Percentiles rank a stretch among this genome's conserved stretches.
These are phyloP conservation scores for Penicillium aurantiogriseum DNA, from an alignment of 2,329 filamentous ascomycete species.

Conservation along the genomic window DNA sequence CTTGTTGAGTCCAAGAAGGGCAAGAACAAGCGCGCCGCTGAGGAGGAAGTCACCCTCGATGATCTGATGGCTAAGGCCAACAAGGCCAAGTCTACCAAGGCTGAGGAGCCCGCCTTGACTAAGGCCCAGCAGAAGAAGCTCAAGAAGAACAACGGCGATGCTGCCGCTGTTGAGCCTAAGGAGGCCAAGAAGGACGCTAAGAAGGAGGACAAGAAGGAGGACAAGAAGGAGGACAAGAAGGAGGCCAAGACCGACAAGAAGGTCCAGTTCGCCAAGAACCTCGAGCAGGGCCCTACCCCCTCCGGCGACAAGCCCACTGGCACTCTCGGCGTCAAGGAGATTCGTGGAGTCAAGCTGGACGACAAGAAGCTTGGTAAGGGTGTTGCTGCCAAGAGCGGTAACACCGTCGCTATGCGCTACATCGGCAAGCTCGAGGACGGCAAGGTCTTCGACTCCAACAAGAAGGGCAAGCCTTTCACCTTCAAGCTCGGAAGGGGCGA, in stretches of 20 bases:
- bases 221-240: slow-evolving; percentile 49
- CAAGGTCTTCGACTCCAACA: slow-evolving; percentile 98
- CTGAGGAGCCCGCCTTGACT: slow-evolving; percentile 70
- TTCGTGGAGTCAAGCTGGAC: slow-evolving; percentile 88
- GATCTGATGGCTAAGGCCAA: slow-evolving; percentile 76
- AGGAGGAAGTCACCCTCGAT: slow-evolving; percentile 69
- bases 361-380: slow-evolving; percentile 91
- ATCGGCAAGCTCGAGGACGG: slow-evolving; percentile 95
- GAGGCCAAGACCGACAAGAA: slow-evolving; percentile 75
- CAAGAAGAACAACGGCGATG: slow-evolving; percentile 97
- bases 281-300: slow-evolving; percentile 90
- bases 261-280: slow-evolving; percentile 98
- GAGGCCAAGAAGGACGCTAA: slow-evolving; percentile 53
- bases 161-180: slow-evolving; percentile 62
- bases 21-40: slow-evolving; percentile 93
- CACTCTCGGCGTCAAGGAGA: slow-evolving; percentile 68
- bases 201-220: slow-evolving; percentile 76
- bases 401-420: slow-evolving; percentile 91
- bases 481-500: slow-evolving; percentile 94
- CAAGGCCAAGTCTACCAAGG: slow-evolving; percentile 54
- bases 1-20: slow-evolving; percentile 54
- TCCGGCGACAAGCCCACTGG: slow-evolving; percentile 58
- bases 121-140: slow-evolving; percentile 98
- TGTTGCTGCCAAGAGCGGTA: slow-evolving; percentile 81
- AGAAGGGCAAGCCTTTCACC: slow-evolving; percentile 95